phyloP scores from a whole-genome alignment of 129 eudicot genomes.

The Flaveria trinervia region DNA sequence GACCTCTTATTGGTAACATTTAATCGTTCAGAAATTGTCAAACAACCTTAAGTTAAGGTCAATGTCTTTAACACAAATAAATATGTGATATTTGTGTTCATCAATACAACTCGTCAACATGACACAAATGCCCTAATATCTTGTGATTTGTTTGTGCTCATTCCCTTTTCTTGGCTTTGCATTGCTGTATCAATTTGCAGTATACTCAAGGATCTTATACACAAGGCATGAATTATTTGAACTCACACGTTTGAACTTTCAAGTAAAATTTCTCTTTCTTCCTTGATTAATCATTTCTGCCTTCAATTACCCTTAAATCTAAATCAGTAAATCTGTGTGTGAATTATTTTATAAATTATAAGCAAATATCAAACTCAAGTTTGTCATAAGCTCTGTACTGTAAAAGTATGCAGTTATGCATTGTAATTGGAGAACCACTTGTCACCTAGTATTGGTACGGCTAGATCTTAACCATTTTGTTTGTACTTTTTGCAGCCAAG shows the following conservation, averaged over 20 bases:
- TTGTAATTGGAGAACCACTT: conserved; percentile 7
- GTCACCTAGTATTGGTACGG: neutral
- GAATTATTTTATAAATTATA: neutral
- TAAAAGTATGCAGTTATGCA: neutral
- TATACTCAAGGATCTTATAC: conserved; percentile 75
- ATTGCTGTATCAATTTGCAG: conserved; percentile 43
- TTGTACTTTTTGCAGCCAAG: conserved; percentile 28
- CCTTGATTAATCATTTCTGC: neutral
- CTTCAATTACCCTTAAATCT: neutral
- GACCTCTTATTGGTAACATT: too few species aligned
- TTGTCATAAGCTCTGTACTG: neutral
- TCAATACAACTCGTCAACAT: neutral
- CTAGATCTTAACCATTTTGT: conserved; percentile 8
- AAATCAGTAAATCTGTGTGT: neutral
- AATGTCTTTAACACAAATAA: neutral
- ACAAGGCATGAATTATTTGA: conserved; percentile 70
- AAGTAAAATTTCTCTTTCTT: conserved; percentile 38
- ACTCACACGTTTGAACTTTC: conserved; percentile 53
- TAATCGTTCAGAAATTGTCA: too few species aligned
- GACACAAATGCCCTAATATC: neutral
- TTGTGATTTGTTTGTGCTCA: neutral
- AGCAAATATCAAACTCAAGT: neutral
- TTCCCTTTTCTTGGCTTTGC: conserved; percentile 8
- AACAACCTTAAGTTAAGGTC: too few species aligned
- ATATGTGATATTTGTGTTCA: neutral